Base-by-base conservation (phyloP, 805 yeast genomes). In the Ogataea henricii region DNA sequence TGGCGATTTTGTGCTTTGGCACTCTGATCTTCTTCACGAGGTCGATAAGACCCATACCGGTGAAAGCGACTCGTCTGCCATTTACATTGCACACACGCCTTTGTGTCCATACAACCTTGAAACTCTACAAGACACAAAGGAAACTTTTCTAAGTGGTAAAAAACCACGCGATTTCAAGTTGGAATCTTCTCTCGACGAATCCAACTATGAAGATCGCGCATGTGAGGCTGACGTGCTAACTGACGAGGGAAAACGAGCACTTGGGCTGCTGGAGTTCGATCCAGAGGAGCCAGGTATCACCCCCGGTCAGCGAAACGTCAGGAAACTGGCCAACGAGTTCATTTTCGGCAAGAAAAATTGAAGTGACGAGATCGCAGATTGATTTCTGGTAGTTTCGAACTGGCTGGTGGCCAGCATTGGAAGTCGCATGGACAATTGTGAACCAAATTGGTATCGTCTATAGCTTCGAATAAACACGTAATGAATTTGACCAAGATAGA, bases 1-100 rank as follows among this genome's bases (percentile, higher is more conserved):
- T 6, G 78, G 78, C 4, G 76, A 72, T 51, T 68, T 60, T 52
- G 73, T 73, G 1, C 66, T 69, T 38, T 73, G 77, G 77, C 78
- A 74, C 47, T 62, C 70, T 45, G 78, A 73, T 51, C 43, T 64
- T 20, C 63, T 67, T 13, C 78, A 74, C 48, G 69, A 70, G 23
- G 76, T 73, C 18, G 77, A 73, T 42, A 56, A 60, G 22, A 61
- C 54, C 3, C 76, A 70, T 46, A 48, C 43, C 12, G 77, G 77
- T 6, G 35, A 36, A 2, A 26, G 45, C 4, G 69, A 70, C 47
- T 70, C 78, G 1, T 59, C 69, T n/a, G 78, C 72, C 4, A 51
- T 72, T 41, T 73, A 65, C 52, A 59, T 64, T 50, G 72, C 73
- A 2, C 66, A 66, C 6, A 60, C 60, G n/a, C 77, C 78, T 1